Conservation (phyloP, 148 eudicot species). For the Dysphania ambrosioides region DNA sequence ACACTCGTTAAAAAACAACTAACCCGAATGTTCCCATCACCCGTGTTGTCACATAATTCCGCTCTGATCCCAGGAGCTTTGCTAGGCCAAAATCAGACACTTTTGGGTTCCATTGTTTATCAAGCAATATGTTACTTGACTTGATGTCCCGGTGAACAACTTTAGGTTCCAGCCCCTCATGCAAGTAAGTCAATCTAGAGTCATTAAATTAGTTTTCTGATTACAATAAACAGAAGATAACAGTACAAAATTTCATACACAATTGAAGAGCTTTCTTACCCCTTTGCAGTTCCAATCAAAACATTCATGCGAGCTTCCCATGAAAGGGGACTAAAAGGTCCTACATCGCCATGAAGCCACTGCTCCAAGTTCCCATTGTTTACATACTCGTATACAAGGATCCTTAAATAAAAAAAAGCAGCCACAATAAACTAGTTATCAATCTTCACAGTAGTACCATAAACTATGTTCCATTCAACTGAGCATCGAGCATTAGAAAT, state of each 20-base stretch:
- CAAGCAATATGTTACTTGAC: background rate
- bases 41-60: background rate
- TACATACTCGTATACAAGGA: background rate
- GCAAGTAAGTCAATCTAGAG: background rate
- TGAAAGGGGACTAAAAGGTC: background rate
- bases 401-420: background rate
- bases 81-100: background rate
- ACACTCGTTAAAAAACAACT: background rate
- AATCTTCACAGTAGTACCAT: background rate
- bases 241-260: background rate
- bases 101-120: background rate
- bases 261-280: background rate
- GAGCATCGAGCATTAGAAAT: background rate
- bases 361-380: background rate
- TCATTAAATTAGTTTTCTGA: background rate
- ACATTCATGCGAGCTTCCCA: background rate
- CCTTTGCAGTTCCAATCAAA: background rate
- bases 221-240: background rate
- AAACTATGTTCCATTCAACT: background rate
- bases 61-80: background rate
- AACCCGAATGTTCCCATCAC: background rate
- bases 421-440: background rate
- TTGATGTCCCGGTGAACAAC: background rate
- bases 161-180: background rate
- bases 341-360: background rate